Evolutionary conservation across 108 stramenopile genomes (phyloP).

Genomic region (Halocafeteria seosinensis): DNA sequence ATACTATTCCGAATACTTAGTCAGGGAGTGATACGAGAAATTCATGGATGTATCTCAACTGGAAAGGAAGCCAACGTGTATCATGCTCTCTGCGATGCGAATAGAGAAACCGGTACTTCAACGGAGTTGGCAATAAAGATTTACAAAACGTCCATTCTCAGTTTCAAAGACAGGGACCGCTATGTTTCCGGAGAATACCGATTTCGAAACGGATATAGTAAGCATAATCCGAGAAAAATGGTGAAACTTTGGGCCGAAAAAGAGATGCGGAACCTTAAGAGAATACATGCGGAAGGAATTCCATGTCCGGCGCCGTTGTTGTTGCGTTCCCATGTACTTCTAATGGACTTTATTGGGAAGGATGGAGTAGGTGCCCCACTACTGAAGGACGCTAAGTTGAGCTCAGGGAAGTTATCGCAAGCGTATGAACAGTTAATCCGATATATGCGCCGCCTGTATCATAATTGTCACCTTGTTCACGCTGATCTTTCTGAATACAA

Average conservation of each 20-base stretch:
- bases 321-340: conserved; percentile 71
- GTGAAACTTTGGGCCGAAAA: conserved; percentile 98
- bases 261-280: conserved; percentile 84
- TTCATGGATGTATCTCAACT: conserved; percentile 27
- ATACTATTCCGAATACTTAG: conserved; percentile 24
- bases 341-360: conserved; percentile 91
- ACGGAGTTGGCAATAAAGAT: conserved; percentile 86
- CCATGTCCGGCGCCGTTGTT: conserved; percentile 66
- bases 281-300: conserved; percentile 62
- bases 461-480: conserved; percentile 24
- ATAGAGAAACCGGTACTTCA: conserved; percentile 47
- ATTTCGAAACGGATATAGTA: conserved; percentile 81
- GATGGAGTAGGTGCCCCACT: conserved; percentile 86
- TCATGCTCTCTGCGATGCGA: conserved; percentile 26
- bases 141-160: conserved; percentile 92
- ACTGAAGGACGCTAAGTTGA: conserved; percentile 60
- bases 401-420: neutral
- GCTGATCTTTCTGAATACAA: conserved; percentile 40
- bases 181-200: conserved; percentile 95
- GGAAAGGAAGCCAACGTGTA: conserved; percentile 34
- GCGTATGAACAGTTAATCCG: conserved; percentile 20
- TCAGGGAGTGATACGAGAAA: conserved; percentile 7
- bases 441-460: conserved; percentile 14
- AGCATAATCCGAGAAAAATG: conserved; percentile 96
- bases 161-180: conserved; percentile 94